Base-by-base conservation (phyloP, 2,329 filamentous ascomycete genomes). In the Lomentospora prolificans region DNA sequence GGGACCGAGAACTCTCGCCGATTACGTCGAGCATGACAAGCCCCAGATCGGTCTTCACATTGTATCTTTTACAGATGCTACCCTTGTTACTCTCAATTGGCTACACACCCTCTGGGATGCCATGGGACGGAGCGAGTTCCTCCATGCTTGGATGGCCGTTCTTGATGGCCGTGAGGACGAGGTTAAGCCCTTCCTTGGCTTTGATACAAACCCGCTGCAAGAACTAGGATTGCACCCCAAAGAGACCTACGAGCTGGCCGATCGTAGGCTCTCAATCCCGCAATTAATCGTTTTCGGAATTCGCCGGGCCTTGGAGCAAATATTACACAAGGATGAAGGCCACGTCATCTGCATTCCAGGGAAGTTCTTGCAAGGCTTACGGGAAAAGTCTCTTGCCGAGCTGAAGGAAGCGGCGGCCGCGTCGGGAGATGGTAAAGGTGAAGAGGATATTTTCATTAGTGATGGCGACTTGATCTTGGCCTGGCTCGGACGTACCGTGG, bases 31-130 rank as follows among this genome's bases (percentile, higher is more conserved):
- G 41, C 58, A 62, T 4, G 75, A 79, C 61, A 63, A 60, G 19
- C 76, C 77, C 0, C 72, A 75, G 60, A 61, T 81, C 4, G 69
- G 70, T 3, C 64, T 81, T 3, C 74, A 78, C 58, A 65, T 80
- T 46, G 70, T 72, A 3, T 70, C 70, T 0, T 81, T 81, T 60
- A 61, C 60, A 2, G 73, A 82, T 57, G 73, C 75, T 0, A 81
- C 78, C 0, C 61, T 81, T 0, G 65, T 81, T 1, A 67, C 69
- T 0, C 58, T 81, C 1, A 65, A 66, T 1, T 77, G 69, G 64
- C 70, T 73, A 1, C 79, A 81, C 61, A 72, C 71, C 0, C 62
- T 78, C 4, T 71, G 72, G 57, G 78, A 80, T 58, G 73, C 67
- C 3, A 67, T 76, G 59, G 76, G 74, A 3, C 67, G 67, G 28